These are phyloP conservation scores for Porcisia deanei DNA, from an alignment of 208 protist species.

Conservation along the genomic window DNA sequence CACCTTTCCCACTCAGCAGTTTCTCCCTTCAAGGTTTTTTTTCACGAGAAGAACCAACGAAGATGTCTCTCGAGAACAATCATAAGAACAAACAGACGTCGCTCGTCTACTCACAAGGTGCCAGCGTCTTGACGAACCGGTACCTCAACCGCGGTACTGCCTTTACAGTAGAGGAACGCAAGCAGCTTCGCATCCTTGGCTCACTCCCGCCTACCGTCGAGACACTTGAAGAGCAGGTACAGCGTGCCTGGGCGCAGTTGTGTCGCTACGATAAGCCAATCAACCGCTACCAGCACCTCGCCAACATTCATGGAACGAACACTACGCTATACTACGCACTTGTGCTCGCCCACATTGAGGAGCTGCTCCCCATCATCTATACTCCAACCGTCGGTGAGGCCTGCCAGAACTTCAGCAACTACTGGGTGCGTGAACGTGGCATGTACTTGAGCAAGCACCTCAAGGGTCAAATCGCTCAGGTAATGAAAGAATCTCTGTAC, in stretches of 20 bases:
- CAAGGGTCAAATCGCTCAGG: slow-evolving; percentile 79
- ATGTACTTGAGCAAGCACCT: slow-evolving; percentile 88
- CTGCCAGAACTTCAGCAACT: slow-evolving; percentile 89
- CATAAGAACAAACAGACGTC: slow-evolving; percentile 19
- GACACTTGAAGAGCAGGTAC: slow-evolving; percentile 81
- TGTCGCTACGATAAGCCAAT: slow-evolving; percentile 79
- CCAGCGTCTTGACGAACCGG: slow-evolving; percentile 62
- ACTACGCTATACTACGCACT: slow-evolving; percentile 82
- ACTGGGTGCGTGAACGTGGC: slow-evolving; percentile 81
- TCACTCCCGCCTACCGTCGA: slow-evolving; percentile 70
- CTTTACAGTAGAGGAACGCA: slow-evolving; percentile 80
- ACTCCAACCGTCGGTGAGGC: slow-evolving; percentile 93
- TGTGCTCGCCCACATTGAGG: slow-evolving; percentile 71
- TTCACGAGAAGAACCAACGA: neutral
- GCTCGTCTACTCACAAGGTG: slow-evolving; percentile 33
- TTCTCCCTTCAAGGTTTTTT: slow-evolving; percentile 17
- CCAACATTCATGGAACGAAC: slow-evolving; percentile 68
- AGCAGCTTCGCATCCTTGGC: slow-evolving; percentile 64
- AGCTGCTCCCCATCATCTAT: slow-evolving; percentile 86
- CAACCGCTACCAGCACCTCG: slow-evolving; percentile 82
- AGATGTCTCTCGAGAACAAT: slow-evolving; percentile 4
- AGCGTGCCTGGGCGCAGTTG: slow-evolving; percentile 69
- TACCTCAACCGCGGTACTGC: slow-evolving; percentile 81
- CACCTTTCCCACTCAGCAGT: neutral
- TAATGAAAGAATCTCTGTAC: slow-evolving; percentile 81